A percentile compares a stretch with the other conserved stretches of the same genome.
Conservation (phyloP, 192 early-diverging fungal species). For the Piromyces sp. region DNA sequence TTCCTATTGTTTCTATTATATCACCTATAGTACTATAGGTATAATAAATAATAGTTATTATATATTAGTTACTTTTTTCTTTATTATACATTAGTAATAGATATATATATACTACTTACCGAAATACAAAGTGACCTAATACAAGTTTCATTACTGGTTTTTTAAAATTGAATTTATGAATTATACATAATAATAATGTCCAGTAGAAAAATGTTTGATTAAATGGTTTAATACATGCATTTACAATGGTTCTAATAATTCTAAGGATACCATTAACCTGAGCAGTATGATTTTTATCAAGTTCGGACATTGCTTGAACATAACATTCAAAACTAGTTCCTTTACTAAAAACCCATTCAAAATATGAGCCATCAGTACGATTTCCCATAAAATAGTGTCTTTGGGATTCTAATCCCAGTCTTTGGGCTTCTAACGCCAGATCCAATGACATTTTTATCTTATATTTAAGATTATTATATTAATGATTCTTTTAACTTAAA, state of each 20-base stretch:
- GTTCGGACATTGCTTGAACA: background rate
- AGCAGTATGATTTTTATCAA: background rate
- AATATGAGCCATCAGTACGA: no score
- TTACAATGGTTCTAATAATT: background rate
- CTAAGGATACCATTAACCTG: background rate
- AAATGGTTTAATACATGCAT: background rate
- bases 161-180: background rate
- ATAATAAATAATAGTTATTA: background rate
- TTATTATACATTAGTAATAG: background rate
- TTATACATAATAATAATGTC: background rate
- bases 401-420: no score
- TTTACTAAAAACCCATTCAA: background rate
- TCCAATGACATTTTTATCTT: no score
- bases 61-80: background rate
- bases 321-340: background rate
- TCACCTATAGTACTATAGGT: background rate
- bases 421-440: no score
- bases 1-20: background rate
- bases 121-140: background rate
- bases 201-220: background rate
- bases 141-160: background rate
- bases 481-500: no score
- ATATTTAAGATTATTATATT: no score
- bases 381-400: no score
- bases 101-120: background rate